Evolutionary conservation across 352 stramenopile species (phyloP), one percentile per base, ranked within the genome.

Genomic region (Phytophthora syringae): DNA sequence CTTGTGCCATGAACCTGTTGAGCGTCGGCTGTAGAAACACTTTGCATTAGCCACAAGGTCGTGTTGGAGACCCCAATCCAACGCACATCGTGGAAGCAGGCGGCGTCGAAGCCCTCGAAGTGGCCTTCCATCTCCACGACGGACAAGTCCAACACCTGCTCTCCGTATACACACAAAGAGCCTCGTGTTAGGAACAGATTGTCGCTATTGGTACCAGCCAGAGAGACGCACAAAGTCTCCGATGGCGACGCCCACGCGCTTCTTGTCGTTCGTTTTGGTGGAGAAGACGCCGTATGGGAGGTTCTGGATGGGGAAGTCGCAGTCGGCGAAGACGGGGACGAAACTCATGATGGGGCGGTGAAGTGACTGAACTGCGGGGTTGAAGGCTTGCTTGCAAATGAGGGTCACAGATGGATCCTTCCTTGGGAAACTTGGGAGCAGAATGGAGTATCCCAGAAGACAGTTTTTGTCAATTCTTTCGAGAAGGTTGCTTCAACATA

Each of bases 281-380:
- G 89, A 97, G 72, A 97, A 98, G 15, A 98, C 79, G 42, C 97
- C 95, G 80, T 98, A 98, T 18, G 96, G 96, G 53, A 99, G 81
- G 79, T 99, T 99, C 60, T 96, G 81, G 52, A 98, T 85, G 22
- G 95, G 89, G 67, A 99, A 99, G 74, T 99, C 84, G 60, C 71
- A 79, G 36, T 90, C 77, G 30, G 76, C 40, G 30, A 77, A 25
- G 43, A 91, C 80, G 16, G 65, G 37, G 9, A 94, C 67, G 62
- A 94, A 94, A 50, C 84, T 91, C 27, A 69, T 70, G 65, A 64
- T 22, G 66, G 13, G n/a, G 25, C 2, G 34, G n/a, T 40, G 34
- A 2, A 16, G 30, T 18, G 27, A 43, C n/a, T n/a, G 27, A 32
- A 32, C 27, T 32, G 27, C 27, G n/a, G n/a, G n/a, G n/a, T n/a